Conservation (phyloP, 73 alveolate genomes). For the Tetrahymena thermophila region DNA sequence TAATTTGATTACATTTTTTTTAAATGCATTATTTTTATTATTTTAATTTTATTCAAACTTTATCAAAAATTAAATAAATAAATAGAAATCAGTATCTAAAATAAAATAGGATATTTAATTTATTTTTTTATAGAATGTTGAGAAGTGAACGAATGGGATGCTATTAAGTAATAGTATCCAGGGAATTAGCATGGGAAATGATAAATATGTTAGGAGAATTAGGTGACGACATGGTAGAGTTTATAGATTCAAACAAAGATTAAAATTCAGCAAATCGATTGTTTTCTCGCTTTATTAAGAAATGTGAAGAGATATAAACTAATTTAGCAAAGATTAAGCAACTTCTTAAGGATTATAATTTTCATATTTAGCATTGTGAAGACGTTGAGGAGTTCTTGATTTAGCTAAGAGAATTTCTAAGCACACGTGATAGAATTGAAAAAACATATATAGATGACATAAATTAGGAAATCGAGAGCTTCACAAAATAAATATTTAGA, state of each 20-base stretch:
- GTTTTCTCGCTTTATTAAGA: not conserved
- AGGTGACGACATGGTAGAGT: not conserved
- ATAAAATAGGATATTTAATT: not conserved
- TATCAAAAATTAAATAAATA: not conserved
- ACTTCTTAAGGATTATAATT: not conserved
- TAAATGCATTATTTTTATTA: not conserved
- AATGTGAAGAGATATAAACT: not conserved
- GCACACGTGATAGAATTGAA: not conserved
- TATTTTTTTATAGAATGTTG: not conserved
- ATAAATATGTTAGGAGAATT: not conserved
- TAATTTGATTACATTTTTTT: not conserved
- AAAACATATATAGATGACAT: not conserved
- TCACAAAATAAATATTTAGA: not conserved
- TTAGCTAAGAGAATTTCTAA: not conserved
- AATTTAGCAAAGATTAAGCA: not conserved
- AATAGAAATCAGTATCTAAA: not conserved
- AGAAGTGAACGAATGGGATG: not conserved
- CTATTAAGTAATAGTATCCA: not conserved
- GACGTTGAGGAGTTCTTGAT: not conserved
- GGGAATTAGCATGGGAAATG: not conserved
- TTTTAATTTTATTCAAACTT: not conserved
- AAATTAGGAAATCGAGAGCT: not conserved
- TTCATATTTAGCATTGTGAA: not conserved
- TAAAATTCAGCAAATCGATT: not conserved
- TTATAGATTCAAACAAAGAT: not conserved